These are phyloP conservation scores for Penicillium coprophilum DNA, from an alignment of 495 filamentous ascomycete species.

Conservation along the genomic window DNA sequence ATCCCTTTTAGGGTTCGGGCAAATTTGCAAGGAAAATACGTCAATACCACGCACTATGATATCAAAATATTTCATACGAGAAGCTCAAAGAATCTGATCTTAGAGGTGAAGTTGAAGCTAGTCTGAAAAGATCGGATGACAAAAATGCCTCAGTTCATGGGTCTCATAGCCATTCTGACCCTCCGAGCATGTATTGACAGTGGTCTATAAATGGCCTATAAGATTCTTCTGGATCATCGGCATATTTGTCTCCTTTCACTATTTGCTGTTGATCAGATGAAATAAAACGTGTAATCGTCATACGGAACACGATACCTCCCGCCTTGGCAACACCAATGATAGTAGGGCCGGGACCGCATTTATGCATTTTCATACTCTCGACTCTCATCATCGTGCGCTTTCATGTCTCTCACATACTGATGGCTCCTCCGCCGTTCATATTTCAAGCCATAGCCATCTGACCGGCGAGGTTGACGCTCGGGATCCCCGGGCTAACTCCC, in stretches of 20 bases:
- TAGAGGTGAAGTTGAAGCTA: no score
- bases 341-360: slow-evolving; percentile 4
- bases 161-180: no score
- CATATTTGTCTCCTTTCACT: neutral
- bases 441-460: slow-evolving; percentile 54
- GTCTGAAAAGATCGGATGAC: no score
- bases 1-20: no score
- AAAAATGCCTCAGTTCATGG: no score
- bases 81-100: no score
- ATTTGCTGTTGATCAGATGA: neutral
- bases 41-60: no score
- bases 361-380: slow-evolving; percentile 14
- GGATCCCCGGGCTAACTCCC: slow-evolving; percentile 40
- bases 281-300: slow-evolving; percentile 1
- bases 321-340: slow-evolving; percentile 16
- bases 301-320: slow-evolving; percentile 9
- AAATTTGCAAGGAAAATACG: no score
- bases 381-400: slow-evolving; percentile 11
- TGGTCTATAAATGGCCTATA: no score
- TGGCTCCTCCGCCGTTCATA: slow-evolving; percentile 43
- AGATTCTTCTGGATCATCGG: neutral
- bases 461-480: slow-evolving; percentile 55
- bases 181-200: no score
- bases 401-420: slow-evolving; percentile 30
- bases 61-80: no score